Base-by-base conservation (phyloP, 1,284 basidiomycete species). In the Cutaneotrichosporon mucoides region DNA sequence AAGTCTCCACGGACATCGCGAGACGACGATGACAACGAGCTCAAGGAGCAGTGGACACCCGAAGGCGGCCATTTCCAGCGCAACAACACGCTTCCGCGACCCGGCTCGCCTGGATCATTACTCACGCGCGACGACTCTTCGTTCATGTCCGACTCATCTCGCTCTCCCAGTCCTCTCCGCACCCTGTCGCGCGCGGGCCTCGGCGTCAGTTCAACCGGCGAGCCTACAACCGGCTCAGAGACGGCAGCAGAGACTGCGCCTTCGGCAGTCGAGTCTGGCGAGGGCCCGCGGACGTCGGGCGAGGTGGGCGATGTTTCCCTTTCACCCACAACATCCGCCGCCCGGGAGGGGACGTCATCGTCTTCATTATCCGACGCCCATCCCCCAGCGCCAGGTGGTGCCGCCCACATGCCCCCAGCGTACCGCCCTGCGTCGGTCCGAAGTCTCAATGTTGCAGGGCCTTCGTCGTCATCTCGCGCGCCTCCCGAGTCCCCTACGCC, bases 361-460 rank as follows among this genome's bases (percentile, higher is more conserved):
- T 36, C 46, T 5, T 13, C 47, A 9, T 34, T 24, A 38, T 35
- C 44, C 16, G 15, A 16, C 15, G 15, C 7, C 41, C 49, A 16
- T 16, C 46, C 34, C 5, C 34, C 3, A 16, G 41, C 51, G 36
- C 6, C 50, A 3, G 59, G 70, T 24, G 24, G 24, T 24, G 24
- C 24, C 24, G 24, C 24, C 24, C 66, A 68, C 59, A 73, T 75
- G 61, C 73, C 73, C 3, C 75, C 75, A 0, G 75, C 75, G 1
- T 76, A 76, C 54, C 68, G 75, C n/a, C 75, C 75, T 1, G 75
- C 75, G 2, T 74, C 73, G 2, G 68, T 76, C 11, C 65, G 68
- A 12, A 65, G 69, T 10, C 24, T 68, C 24, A 36, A 42, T 2
- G 55, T 13, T 5, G 9, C 40, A 24, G 43, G 56, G 9, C 49